These are phyloP conservation scores for Zygosaccharomyces sapae DNA, from an alignment of 1,139 yeast genomes.

Conservation along the genomic window DNA sequence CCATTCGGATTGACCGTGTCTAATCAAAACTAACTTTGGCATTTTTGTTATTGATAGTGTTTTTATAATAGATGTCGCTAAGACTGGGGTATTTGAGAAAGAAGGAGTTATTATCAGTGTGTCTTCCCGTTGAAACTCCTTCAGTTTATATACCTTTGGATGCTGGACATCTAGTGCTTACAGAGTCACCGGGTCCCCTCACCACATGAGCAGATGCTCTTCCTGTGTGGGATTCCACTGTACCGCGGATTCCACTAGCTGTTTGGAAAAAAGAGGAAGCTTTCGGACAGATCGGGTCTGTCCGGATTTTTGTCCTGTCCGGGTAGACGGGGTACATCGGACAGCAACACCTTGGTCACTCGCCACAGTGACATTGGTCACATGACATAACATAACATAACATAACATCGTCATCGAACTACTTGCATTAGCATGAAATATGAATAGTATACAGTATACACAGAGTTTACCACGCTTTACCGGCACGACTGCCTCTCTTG, in stretches of 20 bases:
- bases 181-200: constrained; percentile 3
- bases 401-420: too few species aligned
- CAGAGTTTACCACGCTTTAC: background rate
- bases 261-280: background rate
- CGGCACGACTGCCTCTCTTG: background rate
- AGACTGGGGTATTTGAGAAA: background rate
- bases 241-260: background rate
- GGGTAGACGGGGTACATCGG: background rate
- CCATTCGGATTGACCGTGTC: constrained; percentile 99
- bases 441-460: background rate
- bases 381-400: too few species aligned
- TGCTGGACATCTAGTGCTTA: background rate
- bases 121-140: too few species aligned
- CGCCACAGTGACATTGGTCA: too few species aligned
- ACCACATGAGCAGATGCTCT: constrained; percentile 1
- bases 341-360: background rate
- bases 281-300: background rate
- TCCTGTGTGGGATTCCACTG: background rate
- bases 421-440: too few species aligned
- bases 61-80: constrained; percentile 4
- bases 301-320: background rate
- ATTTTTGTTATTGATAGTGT: constrained; percentile 30
- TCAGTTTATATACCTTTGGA: constrained; percentile 8
- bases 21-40: constrained; percentile 74
- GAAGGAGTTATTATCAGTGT: too few species aligned